Conservation (phyloP, 2,329 filamentous ascomycete genomes). For the Proliferodiscus dingleyae region DNA sequence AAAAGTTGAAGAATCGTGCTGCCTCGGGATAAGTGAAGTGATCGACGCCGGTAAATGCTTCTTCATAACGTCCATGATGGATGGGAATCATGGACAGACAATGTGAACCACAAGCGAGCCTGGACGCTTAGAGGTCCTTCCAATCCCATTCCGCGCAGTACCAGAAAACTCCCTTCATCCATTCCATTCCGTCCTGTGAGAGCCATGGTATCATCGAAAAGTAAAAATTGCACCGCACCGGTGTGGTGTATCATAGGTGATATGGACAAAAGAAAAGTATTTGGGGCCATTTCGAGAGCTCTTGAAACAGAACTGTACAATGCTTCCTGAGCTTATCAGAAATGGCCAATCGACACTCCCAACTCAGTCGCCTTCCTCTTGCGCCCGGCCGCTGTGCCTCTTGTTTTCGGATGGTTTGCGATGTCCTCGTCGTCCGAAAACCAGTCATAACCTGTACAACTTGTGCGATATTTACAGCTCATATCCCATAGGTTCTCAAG, state of each 20-base stretch:
- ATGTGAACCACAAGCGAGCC: no score
- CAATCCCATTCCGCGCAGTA: no score
- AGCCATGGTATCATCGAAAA: slow-evolving; percentile 21
- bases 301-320: slow-evolving; percentile 10
- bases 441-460: slow-evolving; percentile 15
- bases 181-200: not conserved
- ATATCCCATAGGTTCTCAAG: slow-evolving; percentile 8
- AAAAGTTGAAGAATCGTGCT: not conserved
- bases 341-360: slow-evolving; percentile 16
- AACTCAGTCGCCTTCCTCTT: slow-evolving; percentile 15
- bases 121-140: no score
- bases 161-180: not conserved
- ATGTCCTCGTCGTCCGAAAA: slow-evolving; percentile 16
- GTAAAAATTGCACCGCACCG: slow-evolving; percentile 34
- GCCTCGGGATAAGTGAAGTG: not conserved
- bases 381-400: slow-evolving; percentile 14
- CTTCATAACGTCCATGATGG: not conserved
- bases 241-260: slow-evolving; percentile 37
- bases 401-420: slow-evolving; percentile 10
- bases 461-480: not conserved
- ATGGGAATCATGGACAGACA: no score
- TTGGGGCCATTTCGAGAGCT: not conserved
- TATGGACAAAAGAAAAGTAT: slow-evolving; percentile 2
- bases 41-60: slow-evolving; percentile 1
- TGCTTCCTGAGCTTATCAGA: slow-evolving; percentile 14